Conservation (phyloP, 75 land plant species). For the Gnetum montanum region DNA sequence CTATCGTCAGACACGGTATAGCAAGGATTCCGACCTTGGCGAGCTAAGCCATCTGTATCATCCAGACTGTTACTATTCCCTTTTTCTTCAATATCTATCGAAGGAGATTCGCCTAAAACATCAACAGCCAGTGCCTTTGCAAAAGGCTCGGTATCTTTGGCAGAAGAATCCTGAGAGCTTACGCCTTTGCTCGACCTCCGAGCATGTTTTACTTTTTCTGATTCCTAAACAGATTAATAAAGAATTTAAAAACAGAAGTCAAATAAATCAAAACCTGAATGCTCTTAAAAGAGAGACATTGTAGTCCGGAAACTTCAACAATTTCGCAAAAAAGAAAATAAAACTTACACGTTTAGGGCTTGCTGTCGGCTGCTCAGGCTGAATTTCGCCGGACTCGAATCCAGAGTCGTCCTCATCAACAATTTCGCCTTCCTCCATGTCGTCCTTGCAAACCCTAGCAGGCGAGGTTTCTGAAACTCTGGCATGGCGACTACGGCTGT, state of each 20-base stretch:
- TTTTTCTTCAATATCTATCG: background rate
- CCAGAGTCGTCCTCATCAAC: constrained; percentile 26
- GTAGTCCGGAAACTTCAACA: background rate
- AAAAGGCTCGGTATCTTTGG: background rate
- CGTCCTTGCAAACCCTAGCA: constrained; percentile 3
- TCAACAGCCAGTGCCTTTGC: background rate
- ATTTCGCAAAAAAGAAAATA: background rate
- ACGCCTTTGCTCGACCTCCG: background rate
- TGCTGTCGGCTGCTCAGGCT: background rate
- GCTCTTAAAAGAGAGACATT: background rate
- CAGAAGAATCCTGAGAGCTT: background rate
- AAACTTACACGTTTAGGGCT: background rate
- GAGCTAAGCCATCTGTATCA: too few relatives aligned
- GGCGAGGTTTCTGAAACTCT: background rate
- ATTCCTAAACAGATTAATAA: background rate
- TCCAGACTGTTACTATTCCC: too few relatives aligned
- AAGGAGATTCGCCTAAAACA: too few relatives aligned
- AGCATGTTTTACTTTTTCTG: background rate
- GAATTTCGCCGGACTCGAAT: constrained; percentile 18
- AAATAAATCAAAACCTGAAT: background rate
- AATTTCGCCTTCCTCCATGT: constrained; percentile 40
- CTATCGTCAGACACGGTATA: too few relatives aligned
- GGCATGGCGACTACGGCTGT: background rate
- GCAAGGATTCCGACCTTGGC: too few relatives aligned
- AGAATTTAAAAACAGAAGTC: background rate